A percentile compares a stretch with the other conserved stretches of the same genome.
Conservation (phyloP, 352 stramenopile genomes). For the Pythium plurisporium region DNA sequence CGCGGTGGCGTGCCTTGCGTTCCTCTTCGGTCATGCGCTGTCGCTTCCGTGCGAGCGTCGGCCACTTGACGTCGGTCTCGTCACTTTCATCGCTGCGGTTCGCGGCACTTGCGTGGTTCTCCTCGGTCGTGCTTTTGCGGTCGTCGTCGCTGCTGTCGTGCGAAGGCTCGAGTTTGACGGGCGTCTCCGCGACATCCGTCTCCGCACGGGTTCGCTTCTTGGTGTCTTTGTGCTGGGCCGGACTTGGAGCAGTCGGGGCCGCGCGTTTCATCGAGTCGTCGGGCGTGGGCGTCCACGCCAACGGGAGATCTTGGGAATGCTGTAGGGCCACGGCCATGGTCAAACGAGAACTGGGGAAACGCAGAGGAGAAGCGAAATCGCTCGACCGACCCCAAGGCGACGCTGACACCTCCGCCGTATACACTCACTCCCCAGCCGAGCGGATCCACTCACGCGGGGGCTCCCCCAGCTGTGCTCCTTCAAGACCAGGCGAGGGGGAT, state of each 20-base stretch:
- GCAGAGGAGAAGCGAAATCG: neutral
- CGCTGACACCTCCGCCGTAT: no score
- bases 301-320: conserved; percentile 9
- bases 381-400: no score
- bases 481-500: neutral
- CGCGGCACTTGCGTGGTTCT: neutral
- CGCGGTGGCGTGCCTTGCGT: conserved; percentile 18
- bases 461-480: neutral
- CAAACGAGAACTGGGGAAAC: conserved; percentile 6
- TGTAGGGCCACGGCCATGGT: conserved; percentile 17
- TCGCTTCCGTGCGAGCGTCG: conserved; percentile 13
- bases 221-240: neutral
- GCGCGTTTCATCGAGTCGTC: neutral
- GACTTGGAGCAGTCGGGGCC: no score
- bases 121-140: no score
- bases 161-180: neutral
- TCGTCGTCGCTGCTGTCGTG: neutral
- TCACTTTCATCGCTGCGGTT: conserved; percentile 1
- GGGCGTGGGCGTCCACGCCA: conserved; percentile 9
- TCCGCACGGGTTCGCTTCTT: conserved; percentile 14
- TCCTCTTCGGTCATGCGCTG: conserved; percentile 21
- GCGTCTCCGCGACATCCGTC: neutral
- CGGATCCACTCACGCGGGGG: no score
- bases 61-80: conserved; percentile 7
- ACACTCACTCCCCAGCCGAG: no score